Evolutionary conservation across 176 grass and related monocot species (phyloP).

Genomic region (Avena eriantha): DNA sequence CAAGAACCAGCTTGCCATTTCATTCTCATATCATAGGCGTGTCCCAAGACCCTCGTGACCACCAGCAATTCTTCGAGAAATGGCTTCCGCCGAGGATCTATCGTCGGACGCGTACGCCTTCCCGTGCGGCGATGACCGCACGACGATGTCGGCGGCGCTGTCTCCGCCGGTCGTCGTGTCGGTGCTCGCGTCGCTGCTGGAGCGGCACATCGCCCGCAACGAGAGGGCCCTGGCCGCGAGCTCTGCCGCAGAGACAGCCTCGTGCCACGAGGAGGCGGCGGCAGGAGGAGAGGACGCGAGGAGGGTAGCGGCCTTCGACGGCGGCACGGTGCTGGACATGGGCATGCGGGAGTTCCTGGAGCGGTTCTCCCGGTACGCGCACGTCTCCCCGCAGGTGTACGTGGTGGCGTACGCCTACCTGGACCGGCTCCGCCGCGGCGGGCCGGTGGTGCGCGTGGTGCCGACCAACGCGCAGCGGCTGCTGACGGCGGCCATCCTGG

Average conservation of each 20-base stretch:
- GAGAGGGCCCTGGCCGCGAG: conserved; percentile 38
- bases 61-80: conserved; percentile 31
- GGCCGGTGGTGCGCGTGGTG: conserved; percentile 39
- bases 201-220: conserved; percentile 75
- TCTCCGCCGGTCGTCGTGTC: conserved; percentile 64
- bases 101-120: conserved; percentile 51
- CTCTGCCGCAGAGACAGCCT: background rate
- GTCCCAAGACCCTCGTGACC: conserved; percentile 12
- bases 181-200: conserved; percentile 82
- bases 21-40: background rate
- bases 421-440: conserved; percentile 68
- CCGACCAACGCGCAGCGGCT: conserved; percentile 78
- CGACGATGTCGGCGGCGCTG: conserved; percentile 14
- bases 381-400: conserved; percentile 70
- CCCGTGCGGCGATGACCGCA: conserved; percentile 29
- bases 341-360: conserved; percentile 69
- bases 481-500: conserved; percentile 71
- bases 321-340: conserved; percentile 74
- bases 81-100: conserved; percentile 57
- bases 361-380: conserved; percentile 71
- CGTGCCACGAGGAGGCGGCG: background rate
- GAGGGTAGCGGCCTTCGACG: conserved; percentile 54
- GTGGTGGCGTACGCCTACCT: conserved; percentile 95
- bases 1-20: conserved; percentile 16
- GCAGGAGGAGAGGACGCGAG: background rate